Evolutionary conservation across 1,284 basidiomycete genomes (phyloP), one percentile per base, ranked within the genome.

Genomic region (Pascua guehoae): DNA sequence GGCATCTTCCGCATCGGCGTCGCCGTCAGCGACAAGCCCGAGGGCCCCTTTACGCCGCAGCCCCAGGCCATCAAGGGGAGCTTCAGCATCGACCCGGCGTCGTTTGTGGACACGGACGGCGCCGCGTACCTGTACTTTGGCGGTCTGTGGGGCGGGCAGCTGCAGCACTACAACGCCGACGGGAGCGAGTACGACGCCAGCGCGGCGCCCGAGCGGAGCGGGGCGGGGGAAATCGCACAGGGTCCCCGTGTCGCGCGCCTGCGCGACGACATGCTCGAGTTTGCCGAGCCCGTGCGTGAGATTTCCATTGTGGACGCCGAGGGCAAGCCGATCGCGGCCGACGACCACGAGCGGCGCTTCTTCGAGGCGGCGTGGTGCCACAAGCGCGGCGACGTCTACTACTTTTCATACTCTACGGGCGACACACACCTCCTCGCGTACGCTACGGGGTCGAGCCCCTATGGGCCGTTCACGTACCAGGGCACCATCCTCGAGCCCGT

Each of bases 361-460:
- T 73, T 73, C 58, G 71, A 73, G 51, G 71, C 69, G 11, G 57
- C 67, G 11, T 73, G 71, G 71, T 60, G 71, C 62, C 68, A 71
- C 64, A 71, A 73, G 57, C 58, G 56, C 12, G 58, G 62, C n/a
- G 69, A 59, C 4, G 50, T 32, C 14, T 73, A 73, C 57, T 73
- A 73, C 60, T 69, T 71, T 47, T 70, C 66, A 3, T 72, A 72
- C 62, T 71, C 69, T 40, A 72, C 70, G 1, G 70, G 70, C 15
- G 70, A 72, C 52, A 67, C 68, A 10, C 70, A 72, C 51, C 66
- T 58, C 24, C 61, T 72, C 47, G 69, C 60, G 5, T 72, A 72
- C 54, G 70, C 66, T 4, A 67, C 57, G 0, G 63, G 65, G 0
- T 32, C 55, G 24, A 62, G 54, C 10, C 70, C 70, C 1, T 65